Conservation (phyloP, 2,329 filamentous ascomycete genomes). For the Cordyceps fumosorosea region DNA sequence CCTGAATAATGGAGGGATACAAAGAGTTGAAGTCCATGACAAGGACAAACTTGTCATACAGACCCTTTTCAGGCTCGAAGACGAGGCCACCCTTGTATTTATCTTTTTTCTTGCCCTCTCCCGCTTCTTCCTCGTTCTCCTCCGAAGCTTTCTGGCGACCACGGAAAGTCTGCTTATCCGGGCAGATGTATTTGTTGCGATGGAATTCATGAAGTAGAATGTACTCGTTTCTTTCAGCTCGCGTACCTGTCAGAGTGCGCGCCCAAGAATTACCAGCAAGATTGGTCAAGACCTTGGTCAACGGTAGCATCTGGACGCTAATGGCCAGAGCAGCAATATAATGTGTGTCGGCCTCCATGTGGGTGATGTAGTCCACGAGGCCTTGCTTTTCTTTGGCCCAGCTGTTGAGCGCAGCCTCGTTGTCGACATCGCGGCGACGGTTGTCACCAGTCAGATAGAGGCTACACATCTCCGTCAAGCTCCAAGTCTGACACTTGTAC, state of each 20-base stretch:
- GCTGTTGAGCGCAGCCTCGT: conserved; percentile 75
- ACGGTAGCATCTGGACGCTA: conserved; percentile 81
- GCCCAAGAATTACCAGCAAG: conserved; percentile 98
- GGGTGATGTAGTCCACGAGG: conserved; percentile 85
- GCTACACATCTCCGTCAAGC: conserved; percentile 93
- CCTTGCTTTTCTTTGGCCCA: conserved; percentile 76
- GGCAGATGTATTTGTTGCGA: conserved; percentile 94
- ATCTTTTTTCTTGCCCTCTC: conserved; percentile 91
- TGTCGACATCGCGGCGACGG: conserved; percentile 77
- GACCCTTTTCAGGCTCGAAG: conserved; percentile 93
- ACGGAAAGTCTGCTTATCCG: conserved; percentile 83
- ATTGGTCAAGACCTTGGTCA: conserved; percentile 94
- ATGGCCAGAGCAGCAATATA: conserved; percentile 89
- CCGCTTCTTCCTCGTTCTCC: conserved; percentile 62
- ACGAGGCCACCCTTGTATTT: conserved; percentile 98
- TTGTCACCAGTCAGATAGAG: conserved; percentile 73
- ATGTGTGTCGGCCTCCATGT: conserved; percentile 92
- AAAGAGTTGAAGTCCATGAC: conserved; percentile 99
- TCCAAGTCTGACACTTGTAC: conserved; percentile 97
- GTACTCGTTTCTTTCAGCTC: conserved; percentile 97
- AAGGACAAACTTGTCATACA: conserved; percentile 96
- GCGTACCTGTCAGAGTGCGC: conserved; percentile 87
- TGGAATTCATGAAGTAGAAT: conserved; percentile 97
- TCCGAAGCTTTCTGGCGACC: conserved; percentile 67
- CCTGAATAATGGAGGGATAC: conserved; percentile 97